Percentiles rank a stretch among this genome's conserved stretches.
phyloP scores from a whole-genome alignment of 2,329 filamentous ascomycete species.

The Salinomyces thailandicus region DNA sequence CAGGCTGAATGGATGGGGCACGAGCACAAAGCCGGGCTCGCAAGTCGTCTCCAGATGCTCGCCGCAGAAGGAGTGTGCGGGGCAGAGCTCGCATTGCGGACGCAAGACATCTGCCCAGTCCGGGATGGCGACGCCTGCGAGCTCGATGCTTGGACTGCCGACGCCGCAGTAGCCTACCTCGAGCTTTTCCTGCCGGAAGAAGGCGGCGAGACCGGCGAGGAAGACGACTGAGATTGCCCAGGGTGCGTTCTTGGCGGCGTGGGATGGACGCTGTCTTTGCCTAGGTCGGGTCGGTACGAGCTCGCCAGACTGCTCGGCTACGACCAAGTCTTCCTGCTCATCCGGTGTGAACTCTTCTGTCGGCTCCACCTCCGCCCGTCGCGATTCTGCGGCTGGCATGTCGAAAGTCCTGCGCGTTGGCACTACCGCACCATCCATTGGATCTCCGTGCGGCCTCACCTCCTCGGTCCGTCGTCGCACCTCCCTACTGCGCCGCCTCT shows the following conservation, averaged over 20 bases:
- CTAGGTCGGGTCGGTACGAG: constrained; percentile 34
- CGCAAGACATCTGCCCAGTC: constrained; percentile 60
- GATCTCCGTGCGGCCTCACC: constrained; percentile 34
- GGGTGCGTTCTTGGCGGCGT: constrained; percentile 53
- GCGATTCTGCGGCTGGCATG: constrained; percentile 40
- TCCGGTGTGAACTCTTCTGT: constrained; percentile 94
- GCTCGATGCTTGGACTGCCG: constrained; percentile 45
- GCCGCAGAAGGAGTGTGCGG: constrained; percentile 81
- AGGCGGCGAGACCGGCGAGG: constrained; percentile 61
- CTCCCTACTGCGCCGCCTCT: constrained; percentile 34
- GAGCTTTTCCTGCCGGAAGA: constrained; percentile 93
- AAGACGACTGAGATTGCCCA: constrained; percentile 61
- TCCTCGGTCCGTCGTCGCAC: constrained; percentile 34
- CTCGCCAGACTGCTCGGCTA: constrained; percentile 45
- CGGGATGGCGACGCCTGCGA: constrained; percentile 57
- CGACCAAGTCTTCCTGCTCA: constrained; percentile 69
- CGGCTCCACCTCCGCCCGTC: constrained; percentile 47
- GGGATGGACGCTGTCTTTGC: constrained; percentile 33
- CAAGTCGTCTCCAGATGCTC: constrained; percentile 66
- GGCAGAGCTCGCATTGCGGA: constrained; percentile 82
- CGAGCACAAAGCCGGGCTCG: constrained; percentile 76
- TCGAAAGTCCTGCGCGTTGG: constrained; percentile 51
- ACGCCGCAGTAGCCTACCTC: constrained; percentile 90
- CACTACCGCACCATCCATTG: constrained; percentile 44
- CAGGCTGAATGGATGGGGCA: constrained; percentile 71